phyloP scores from a whole-genome alignment of 2,329 filamentous ascomycete species.

The Sarocladium strictum region DNA sequence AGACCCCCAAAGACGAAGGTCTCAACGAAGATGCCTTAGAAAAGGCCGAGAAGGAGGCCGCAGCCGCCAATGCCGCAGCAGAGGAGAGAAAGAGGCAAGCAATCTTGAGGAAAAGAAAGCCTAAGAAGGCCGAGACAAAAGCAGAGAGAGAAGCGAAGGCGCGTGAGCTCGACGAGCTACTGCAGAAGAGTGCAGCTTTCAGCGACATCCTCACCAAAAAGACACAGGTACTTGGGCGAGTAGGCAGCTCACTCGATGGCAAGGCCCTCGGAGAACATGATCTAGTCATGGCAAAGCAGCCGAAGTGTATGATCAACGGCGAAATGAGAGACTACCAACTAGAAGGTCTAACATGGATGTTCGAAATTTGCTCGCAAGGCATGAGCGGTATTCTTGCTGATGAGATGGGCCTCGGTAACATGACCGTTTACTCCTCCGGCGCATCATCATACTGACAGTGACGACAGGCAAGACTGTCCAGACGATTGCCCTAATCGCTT shows the following conservation, averaged over 20 bases:
- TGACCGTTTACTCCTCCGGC: neutral
- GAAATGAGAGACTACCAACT: constrained; percentile 93
- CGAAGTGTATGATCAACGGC: constrained; percentile 76
- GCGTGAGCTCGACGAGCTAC: constrained; percentile 51
- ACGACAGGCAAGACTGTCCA: constrained; percentile 77
- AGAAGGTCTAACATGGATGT: constrained; percentile 94
- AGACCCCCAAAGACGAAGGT: constrained; percentile 1
- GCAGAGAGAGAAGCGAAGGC: constrained; percentile 53
- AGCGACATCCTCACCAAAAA: constrained; percentile 59
- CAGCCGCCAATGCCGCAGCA: constrained; percentile 34
- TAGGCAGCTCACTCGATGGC: constrained; percentile 55
- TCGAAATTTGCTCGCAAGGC: constrained; percentile 71
- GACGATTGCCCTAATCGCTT: constrained; percentile 79
- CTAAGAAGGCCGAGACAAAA: constrained; percentile 45
- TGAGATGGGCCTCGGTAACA: constrained; percentile 76
- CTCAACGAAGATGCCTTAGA: constrained; percentile 21
- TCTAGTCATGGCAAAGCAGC: constrained; percentile 77
- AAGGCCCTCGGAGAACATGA: constrained; percentile 58
- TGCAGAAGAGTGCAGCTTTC: constrained; percentile 55
- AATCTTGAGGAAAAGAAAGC: constrained; percentile 35
- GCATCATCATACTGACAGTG: constrained; percentile 10
- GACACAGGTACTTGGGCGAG: constrained; percentile 55
- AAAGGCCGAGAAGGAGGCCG: constrained; percentile 30
- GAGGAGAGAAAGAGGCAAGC: constrained; percentile 42
- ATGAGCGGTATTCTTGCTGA: constrained; percentile 88